These are phyloP conservation scores for Kodamaea plutei DNA, from an alignment of 1,139 yeast species.

Conservation along the genomic window DNA sequence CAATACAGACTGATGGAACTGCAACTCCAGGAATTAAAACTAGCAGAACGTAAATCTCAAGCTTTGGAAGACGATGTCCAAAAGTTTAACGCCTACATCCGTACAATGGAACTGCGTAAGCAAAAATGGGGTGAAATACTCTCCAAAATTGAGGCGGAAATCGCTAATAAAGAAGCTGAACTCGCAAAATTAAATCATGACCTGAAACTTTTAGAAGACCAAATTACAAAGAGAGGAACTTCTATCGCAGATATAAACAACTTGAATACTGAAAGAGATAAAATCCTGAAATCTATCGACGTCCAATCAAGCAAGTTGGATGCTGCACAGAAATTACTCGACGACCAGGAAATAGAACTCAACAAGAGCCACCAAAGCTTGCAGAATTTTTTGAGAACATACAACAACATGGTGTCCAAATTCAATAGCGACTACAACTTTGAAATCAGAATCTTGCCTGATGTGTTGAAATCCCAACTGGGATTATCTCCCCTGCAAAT, in stretches of 20 bases:
- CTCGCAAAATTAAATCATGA: constrained; percentile 41
- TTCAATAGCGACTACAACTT: constrained; percentile 28
- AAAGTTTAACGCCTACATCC: constrained; percentile 68
- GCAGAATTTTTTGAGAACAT: constrained; percentile 49
- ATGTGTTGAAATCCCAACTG: constrained; percentile 1
- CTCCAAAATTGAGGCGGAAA: constrained; percentile 53
- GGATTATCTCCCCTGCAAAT: constrained; percentile 28
- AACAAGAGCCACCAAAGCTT: constrained; percentile 48
- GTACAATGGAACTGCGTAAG: constrained; percentile 61
- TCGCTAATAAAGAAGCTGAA: constrained; percentile 43
- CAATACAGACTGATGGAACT: constrained; percentile 22
- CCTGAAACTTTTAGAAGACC: constrained; percentile 41
- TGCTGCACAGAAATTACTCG: constrained; percentile 29
- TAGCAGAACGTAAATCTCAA: constrained; percentile 52
- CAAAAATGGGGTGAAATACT: constrained; percentile 60
- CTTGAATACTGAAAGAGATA: constrained; percentile 58
- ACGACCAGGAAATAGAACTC: constrained; percentile 46
- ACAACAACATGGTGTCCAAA: constrained; percentile 51
- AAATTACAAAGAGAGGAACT: constrained; percentile 52
- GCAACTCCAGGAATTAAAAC: constrained; percentile 29
- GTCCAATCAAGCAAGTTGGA: constrained; percentile 41
- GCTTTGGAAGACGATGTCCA: constrained; percentile 70
- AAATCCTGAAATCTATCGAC: constrained; percentile 55
- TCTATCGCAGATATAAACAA: constrained; percentile 60
- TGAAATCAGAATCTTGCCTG: constrained; percentile 21